Base-by-base conservation (phyloP, 2,329 filamentous ascomycete species). In the Colletotrichum chlorophyti region DNA sequence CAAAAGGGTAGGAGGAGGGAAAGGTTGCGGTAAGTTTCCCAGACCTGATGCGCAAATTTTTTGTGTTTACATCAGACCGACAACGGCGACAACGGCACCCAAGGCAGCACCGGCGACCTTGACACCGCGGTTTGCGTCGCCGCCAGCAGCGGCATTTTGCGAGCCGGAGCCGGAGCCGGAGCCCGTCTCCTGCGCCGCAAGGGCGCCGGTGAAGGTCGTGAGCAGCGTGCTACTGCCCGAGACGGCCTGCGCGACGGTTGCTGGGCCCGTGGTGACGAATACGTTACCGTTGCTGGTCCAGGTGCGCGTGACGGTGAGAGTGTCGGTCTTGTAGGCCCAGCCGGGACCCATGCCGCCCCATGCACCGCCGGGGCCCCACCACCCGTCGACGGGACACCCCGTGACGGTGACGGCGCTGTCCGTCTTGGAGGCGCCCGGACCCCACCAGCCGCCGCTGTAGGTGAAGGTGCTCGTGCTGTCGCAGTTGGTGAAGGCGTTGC, bases 371-470 rank as follows among this genome's bases (percentile, higher is more conserved):
- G 59, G 63, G 6, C 53, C 60, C 65, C 65, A 66, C 47, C 63
- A 65, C 14, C 64, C 66, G 24, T 65, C 51, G 52, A 66, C 66
- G 5, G 66, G 64, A 43, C 66, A 68, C 4, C 65, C 65, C 8
- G 66, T 67, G 15, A 67, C 63, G 14, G 65, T 66, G 23, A 68
- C 66, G 7, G 62, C 60, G 5, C 58, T 62, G 14, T 54, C 61
- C 9, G 63, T 62, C 50, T 53, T 51, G 42, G 53, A 48, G 6
- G 45, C 46, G 15, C 43, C 48, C n/a, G n/a, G n/a, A 38, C 55
- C 51, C 50, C 62, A 63, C 26, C 47, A 46, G 32, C 59, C 60
- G 27, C 64, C 60, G 38, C 59, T 63, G 61, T 68, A 68, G 15
- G 66, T 68, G 60, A 64, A 67, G 15, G 66, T 68, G 24, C 66